Evolutionary conservation across 768 basidiomycete genomes (phyloP).

Genomic region (Termitomyces sp.): DNA sequence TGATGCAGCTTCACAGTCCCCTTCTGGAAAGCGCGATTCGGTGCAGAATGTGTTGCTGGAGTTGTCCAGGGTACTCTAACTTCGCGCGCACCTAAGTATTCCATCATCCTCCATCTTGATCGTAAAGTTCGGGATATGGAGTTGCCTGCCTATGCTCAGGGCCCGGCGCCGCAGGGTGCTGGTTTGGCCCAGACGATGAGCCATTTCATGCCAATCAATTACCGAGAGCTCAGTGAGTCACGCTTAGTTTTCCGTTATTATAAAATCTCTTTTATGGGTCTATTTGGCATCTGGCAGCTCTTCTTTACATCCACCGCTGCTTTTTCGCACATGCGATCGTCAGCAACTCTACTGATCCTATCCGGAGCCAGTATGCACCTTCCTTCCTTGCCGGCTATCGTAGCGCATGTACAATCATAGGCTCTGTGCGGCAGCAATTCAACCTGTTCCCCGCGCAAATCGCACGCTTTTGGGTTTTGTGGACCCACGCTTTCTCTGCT

Average conservation of each 20-base stretch:
- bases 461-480: slow-evolving; percentile 64
- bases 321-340: slow-evolving; percentile 72
- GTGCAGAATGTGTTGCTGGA: slow-evolving; percentile 58
- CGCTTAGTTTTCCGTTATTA: neutral
- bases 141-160: slow-evolving; percentile 55
- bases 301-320: slow-evolving; percentile 68
- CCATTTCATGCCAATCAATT: slow-evolving; percentile 71
- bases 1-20: slow-evolving; percentile 37
- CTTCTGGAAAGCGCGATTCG: slow-evolving; percentile 66
- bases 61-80: slow-evolving; percentile 65
- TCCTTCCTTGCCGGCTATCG: slow-evolving; percentile 66
- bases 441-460: slow-evolving; percentile 49
- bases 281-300: slow-evolving; percentile 30
- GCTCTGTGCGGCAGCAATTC: slow-evolving; percentile 42
- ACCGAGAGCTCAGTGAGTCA: slow-evolving; percentile 58
- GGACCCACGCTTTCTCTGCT: slow-evolving; percentile 69
- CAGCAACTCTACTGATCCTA: slow-evolving; percentile 59
- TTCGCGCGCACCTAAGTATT: slow-evolving; percentile 57
- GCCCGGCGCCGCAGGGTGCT: slow-evolving; percentile 37
- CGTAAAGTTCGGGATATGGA: slow-evolving; percentile 66
- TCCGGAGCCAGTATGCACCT: slow-evolving; percentile 60
- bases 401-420: slow-evolving; percentile 55
- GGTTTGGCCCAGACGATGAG: slow-evolving; percentile 62
- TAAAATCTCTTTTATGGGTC: neutral
- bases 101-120: slow-evolving; percentile 57